A percentile compares a stretch with the other conserved stretches of the same genome.
phyloP scores from a whole-genome alignment of 2,329 filamentous ascomycete species.

The Fusarium chlamydosporum region DNA sequence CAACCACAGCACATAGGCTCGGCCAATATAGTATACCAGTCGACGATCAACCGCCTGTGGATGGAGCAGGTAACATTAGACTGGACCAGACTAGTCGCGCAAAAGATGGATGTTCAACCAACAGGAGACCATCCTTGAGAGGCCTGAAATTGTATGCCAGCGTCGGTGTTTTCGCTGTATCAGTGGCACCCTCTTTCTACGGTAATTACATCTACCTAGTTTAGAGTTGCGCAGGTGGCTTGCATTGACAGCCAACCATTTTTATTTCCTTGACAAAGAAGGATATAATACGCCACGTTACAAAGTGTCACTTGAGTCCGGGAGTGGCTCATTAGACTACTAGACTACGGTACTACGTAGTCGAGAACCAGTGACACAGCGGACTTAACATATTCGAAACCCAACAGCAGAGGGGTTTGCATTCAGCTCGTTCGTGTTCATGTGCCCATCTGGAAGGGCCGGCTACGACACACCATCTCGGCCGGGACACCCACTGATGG shows the following conservation, averaged over 20 bases:
- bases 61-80: constrained; percentile 26
- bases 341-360: background rate
- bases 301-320: constrained; percentile 24
- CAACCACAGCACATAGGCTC: constrained; percentile 23
- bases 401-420: constrained; percentile 20
- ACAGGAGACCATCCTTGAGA: constrained; percentile 25
- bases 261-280: constrained; percentile 7
- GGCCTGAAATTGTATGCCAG: constrained; percentile 6
- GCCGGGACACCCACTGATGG: constrained; percentile 37
- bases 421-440: constrained; percentile 14
- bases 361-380: background rate
- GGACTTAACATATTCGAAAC: background rate
- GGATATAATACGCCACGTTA: constrained; percentile 30
- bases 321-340: constrained; percentile 24
- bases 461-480: constrained; percentile 43
- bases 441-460: constrained; percentile 22
- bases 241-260: constrained; percentile 35
- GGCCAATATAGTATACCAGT: constrained; percentile 14
- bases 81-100: constrained; percentile 26
- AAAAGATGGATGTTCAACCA: constrained; percentile 20
- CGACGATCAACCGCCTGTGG: constrained; percentile 26
- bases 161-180: background rate
- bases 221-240: constrained; percentile 43
- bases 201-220: constrained; percentile 3
- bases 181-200: constrained; percentile 3